These are phyloP conservation scores for Neurospora sp. DNA, from an alignment of 495 filamentous ascomycete species.

Conservation along the genomic window DNA sequence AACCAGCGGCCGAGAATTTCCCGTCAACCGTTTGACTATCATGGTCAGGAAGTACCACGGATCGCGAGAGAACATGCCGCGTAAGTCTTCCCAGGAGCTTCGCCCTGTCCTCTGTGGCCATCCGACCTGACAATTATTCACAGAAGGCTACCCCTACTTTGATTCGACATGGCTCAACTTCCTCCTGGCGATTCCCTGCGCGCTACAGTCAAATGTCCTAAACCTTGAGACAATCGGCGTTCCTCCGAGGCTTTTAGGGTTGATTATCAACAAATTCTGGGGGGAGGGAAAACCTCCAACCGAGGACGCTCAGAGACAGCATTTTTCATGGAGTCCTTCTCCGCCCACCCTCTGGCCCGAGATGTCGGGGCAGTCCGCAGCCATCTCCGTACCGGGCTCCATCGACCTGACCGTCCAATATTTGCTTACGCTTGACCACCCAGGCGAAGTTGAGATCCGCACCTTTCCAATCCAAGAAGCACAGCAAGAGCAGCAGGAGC, in stretches of 20 bases:
- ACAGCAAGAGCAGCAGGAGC: not conserved
- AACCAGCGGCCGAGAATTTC: not conserved
- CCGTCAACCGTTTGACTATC: not conserved
- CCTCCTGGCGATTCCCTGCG: not conserved
- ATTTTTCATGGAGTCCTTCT: not conserved
- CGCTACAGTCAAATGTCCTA: not conserved
- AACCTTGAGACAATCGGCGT: not conserved
- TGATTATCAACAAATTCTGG: not conserved
- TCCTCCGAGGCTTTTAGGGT: not conserved
- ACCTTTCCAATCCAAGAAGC: not conserved
- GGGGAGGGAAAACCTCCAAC: not conserved
- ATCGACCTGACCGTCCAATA: not conserved
- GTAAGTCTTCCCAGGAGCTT: not conserved
- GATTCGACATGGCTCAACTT: not conserved
- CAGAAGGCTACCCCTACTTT: not conserved
- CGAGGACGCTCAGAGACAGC: not conserved
- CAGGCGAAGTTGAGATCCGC: not conserved
- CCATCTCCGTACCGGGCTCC: not conserved
- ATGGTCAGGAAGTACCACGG: not conserved
- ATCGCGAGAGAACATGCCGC: not conserved
- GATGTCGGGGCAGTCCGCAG: not conserved
- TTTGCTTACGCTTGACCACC: not conserved
- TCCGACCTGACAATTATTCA: not conserved
- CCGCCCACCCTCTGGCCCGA: not conserved
- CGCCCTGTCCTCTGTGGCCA: not conserved